A percentile compares a stretch with the other conserved stretches of the same genome.
phyloP scores from a whole-genome alignment of 192 early-diverging fungal genomes.

The Podila clonocystis region DNA sequence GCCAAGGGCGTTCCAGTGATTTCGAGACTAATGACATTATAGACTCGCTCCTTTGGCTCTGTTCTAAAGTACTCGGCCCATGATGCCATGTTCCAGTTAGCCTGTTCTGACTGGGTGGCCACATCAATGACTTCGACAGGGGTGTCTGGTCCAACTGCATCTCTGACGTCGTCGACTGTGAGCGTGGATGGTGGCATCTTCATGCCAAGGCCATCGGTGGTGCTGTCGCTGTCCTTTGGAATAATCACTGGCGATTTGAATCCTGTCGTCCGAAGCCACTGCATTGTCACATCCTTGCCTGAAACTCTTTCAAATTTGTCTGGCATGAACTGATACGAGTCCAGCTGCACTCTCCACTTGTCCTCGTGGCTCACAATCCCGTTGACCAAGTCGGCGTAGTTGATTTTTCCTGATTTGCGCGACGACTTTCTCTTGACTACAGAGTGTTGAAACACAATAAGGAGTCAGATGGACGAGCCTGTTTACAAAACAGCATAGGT shows the following conservation, averaged over 20 bases:
- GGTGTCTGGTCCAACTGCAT: constrained; percentile 65
- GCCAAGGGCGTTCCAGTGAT: constrained; percentile 80
- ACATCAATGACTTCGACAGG: constrained; percentile 92
- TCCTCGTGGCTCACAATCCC: constrained; percentile 80
- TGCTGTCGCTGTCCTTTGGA: constrained; percentile 32
- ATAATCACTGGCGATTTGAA: constrained; percentile 82
- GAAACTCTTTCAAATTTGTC: constrained; percentile 74
- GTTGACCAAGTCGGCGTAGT: constrained; percentile 88
- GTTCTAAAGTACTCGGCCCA: constrained; percentile 87
- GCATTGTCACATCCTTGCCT: constrained; percentile 73
- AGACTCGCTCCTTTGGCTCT: constrained; percentile 71
- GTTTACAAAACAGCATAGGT: not conserved
- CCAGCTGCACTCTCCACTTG: constrained; percentile 82
- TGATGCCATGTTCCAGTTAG: constrained; percentile 81
- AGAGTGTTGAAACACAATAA: not conserved
- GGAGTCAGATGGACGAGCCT: not conserved
- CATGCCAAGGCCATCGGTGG: constrained; percentile 81
- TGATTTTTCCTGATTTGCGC: constrained; percentile 66
- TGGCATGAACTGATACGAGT: constrained; percentile 69
- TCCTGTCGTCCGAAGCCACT: constrained; percentile 70
- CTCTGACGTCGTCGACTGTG: constrained; percentile 70
- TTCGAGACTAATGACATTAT: constrained; percentile 92
- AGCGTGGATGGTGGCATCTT: constrained; percentile 72
- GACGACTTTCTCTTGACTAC: constrained; percentile 64
- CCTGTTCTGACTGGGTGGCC: constrained; percentile 82